Evolutionary conservation across 73 alveolate genomes (phyloP), one percentile per base, ranked within the genome.

Genomic region (Paramecium caudatum): DNA sequence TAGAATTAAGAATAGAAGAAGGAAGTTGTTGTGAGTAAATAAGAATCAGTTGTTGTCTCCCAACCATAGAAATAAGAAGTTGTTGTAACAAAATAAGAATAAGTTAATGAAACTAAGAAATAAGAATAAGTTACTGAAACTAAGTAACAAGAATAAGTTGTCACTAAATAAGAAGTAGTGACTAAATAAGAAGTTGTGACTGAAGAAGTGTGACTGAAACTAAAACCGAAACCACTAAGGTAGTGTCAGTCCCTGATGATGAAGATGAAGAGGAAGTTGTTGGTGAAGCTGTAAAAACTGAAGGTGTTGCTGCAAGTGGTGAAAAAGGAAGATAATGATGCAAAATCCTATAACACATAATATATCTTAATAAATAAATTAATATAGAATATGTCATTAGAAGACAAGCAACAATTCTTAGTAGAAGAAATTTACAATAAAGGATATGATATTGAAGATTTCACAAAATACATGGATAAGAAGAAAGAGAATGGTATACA

Each of bases 391-490:
- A 68, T 68, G 84, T 68, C 84, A 34, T 68, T 68, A 12, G 50
- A 68, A 3, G 84, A 68, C 2, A 68, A 68, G 19, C n/a, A 68
- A 34, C 6, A 68, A 68, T 68, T 32, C 19, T 33, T 68, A 16
- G 50, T 34, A 25, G 84, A 34, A 2, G 84, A 68, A 37, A 68
- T 68, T 16, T 10, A 32, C 3, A 68, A 68, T 68, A 68, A 68
- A 13, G 84, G 47, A 0, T 68, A 68, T 32, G 84, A 68, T 68
- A n/a, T 34, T 34, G 84, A 68, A n/a, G 84, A 68, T 34, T 68
- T 68, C 37, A 34, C 84, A 3, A 34, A 32, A n/a, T 68, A 68
- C 5, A 68, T 68, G 84, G 84, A 68, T 32, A 32, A 21, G 37
- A 32, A 68, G 33, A 68, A 68, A 68, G 84, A 68, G 15, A 68